Base-by-base conservation (phyloP, 1,284 basidiomycete genomes). In the Trichosporon faecale region DNA sequence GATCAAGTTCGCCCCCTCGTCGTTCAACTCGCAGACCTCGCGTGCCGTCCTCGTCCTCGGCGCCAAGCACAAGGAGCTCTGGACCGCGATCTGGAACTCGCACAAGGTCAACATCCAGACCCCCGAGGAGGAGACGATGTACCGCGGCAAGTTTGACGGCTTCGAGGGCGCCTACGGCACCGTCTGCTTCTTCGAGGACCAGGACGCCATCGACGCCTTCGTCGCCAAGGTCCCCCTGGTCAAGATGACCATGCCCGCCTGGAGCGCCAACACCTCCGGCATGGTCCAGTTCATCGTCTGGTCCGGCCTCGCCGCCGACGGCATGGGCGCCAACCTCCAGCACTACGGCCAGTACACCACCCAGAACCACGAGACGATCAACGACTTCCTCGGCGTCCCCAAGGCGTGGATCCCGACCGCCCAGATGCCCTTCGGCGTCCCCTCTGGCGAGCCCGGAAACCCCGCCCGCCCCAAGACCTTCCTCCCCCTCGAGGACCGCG, bases 141-240 rank as follows among this genome's bases (percentile, higher is more conserved):
- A 33, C 57, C 37, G 67, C 37, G 52, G 63, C 65, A 73, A 64
- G 64, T 65, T 73, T 21, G 69, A 66, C 35, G 80, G 79, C 73
- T 77, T 85, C 49, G 76, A 77, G 46, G 74, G 64, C 40, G 86
- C 80, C 11, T 80, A 84, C 70, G 86, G 85, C 31, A 86, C 86
- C 9, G 80, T 86, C 52, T 72, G 86, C 61, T 84, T 86, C 78
- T 86, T 84, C 72, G 83, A 84, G 66, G 84, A 85, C 75, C 81
- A 85, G 73, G 78, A 80, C 33, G 81, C 80, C 5, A 76, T 85
- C 67, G 82, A 85, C 18, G 72, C 75, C 21, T 85, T 84, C 75
- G 76, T 79, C 23, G 76, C 76, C 52, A 77, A 80, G 66, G 84
- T 85, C 78, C 84, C 85, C 35, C 63, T 72, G 29, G 77, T 76